Base-by-base conservation (phyloP, 192 early-diverging fungal species). In the Umbelopsis isabellina region DNA sequence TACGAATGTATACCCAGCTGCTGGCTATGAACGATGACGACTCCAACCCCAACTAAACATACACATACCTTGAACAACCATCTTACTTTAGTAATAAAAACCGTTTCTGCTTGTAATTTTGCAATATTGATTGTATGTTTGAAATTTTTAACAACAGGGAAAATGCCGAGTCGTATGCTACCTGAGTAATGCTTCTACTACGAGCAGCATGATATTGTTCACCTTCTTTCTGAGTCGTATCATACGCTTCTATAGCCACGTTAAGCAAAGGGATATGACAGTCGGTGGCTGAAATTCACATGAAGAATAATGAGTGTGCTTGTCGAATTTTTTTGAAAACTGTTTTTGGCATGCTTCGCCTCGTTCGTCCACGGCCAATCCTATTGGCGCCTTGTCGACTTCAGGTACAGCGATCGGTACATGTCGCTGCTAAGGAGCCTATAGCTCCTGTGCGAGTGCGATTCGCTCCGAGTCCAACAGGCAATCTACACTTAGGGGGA, bases 391-490 rank as follows among this genome's bases (percentile, higher is more conserved):
- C 55, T n/a, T 61, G 30, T 15, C 55, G 55, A 33, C 4, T 25
- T 5, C 1, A 22, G 4, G 12, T 61, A 18, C 3, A 30, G 6
- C 55, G 70, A 18, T 66, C 48, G 2, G 18, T 65, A 8, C 55
- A 64, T 50, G 50, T 8, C 11, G 5, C 9, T 35, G 18, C 10
- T 61, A 35, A 18, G 12, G n/a, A 49, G 13, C 66, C 79, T n/a
- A 72, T 79, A 1, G 80, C 69, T 6, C 79, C 85, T 9, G 89
- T 86, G 21, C 82, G 94, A 25, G 94, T 95, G 20, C 87, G 96
- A 21, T 98, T 98, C 74, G 96, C 96, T 18, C 96, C 96, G 6
- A 94, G 92, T 49, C 96, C 96, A 6, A 97, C 96, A 4, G 96
- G 96, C 15, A 85, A 90, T 71, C 84, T 98, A 58, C 96, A 98